Base-by-base conservation (phyloP, 2,329 filamentous ascomycete genomes). In the Diaporthe citriasiana region DNA sequence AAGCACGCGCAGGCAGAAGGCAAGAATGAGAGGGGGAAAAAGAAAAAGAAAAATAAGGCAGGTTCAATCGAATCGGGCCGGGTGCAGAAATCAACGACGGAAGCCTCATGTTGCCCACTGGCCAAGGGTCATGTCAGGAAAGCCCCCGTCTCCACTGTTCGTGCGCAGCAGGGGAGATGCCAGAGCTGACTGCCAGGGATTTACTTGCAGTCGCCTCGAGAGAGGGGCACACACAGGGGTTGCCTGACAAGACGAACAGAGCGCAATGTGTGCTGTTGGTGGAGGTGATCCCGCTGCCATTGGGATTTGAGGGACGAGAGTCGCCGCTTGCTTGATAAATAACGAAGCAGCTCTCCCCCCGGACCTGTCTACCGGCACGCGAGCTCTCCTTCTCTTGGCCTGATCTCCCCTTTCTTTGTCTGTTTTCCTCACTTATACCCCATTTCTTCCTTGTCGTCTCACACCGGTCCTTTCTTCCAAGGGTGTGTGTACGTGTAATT, bases 141-240 rank as follows among this genome's bases (percentile, higher is more conserved):
- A 51, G 51, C 42, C 72, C 72, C 72, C 66, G 55, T 70, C 53
- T 70, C 72, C 72, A 73, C 72, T 70, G 72, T 70, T 73, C 55
- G 55, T 73, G 72, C 65, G 63, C 63, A 55, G 35, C 65, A 69
- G 66, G 72, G 72, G 38, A 63, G 45, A 63, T 53, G 56, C 56
- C 47, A 63, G 55, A 35, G 56, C 19, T 42, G 56, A 33, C 59
- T 63, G 40, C 35, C 47, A 63, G 57, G 56, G 66, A 70, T 70
- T 53, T 30, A 68, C 63, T 40, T 53, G 63, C 47, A 68, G 63
- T 68, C 47, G n/a, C 63, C 45, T 33, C 25, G n/a, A 35, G 53
- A 63, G 56, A 71, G 45, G 56, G 56, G 70, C 25, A 53, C n/a
- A 19, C 47, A 68, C 63, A 68, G 63, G 63, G 56, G 45, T 42